Evolutionary conservation across 441 rosid species (phyloP), one percentile per base, ranked within the genome.

Genomic region (Croton setiger): DNA sequence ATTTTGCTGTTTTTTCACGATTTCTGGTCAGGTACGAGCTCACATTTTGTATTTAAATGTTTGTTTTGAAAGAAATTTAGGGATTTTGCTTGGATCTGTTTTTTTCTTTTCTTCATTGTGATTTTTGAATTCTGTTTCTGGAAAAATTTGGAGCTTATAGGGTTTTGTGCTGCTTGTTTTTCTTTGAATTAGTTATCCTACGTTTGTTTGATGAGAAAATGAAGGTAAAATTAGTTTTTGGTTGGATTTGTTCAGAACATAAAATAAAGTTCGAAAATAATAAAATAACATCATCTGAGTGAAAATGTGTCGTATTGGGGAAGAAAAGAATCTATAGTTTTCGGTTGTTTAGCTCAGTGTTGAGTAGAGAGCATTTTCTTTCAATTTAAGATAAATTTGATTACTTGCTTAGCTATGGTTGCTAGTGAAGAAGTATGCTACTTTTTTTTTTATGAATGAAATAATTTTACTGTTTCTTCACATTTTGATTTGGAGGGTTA

Each of bases 31-130:
- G 76, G 76, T 70, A 44, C 57, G 74, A 56, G 48, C 18, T 63
- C 36, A 27, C 75, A 69, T 79, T 72, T 48, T 43, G 64, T 48
- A 23, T n/a, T n/a, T 53, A 37, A 27, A 61, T 6, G 66, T 33
- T 64, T 49, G 8, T 73, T 67, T 71, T 51, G 52, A 41, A 15
- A 21, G 58, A 44, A 49, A 21, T 56, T 67, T 75, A 15, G 60
- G 73, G 73, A 18, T 76, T 70, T 54, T 37, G 27, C n/a, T 62
- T 61, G 56, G 76, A 76, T 76, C 81, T 70, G 75, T 64, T 20
- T 39, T 37, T 33, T 62, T 20, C 31, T 60, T 49, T 43, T 47
- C 21, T 21, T 37, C 58, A 47, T 69, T 8, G 39, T 27, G 37
- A 6, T 14, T 20, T 44, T 58, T 31, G 2, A 14, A 52, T 18